phyloP scores from a whole-genome alignment of 2,329 filamentous ascomycete species.

The Bipolaris bicolor region DNA sequence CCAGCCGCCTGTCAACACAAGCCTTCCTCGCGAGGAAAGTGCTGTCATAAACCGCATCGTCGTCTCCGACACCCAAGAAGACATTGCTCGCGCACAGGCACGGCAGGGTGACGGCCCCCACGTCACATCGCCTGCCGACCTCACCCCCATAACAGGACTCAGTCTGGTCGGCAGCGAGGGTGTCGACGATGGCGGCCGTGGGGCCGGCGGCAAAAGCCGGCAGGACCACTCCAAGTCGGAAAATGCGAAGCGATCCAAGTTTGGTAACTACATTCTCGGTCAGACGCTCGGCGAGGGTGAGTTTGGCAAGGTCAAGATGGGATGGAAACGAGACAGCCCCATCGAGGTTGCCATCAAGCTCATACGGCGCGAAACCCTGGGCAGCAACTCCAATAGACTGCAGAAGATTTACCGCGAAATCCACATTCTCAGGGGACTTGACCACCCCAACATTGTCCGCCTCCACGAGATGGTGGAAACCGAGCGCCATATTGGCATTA shows the following conservation, averaged over 20 bases:
- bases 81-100: slow-evolving; percentile 73
- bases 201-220: slow-evolving; percentile 54
- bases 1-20: slow-evolving; percentile 58
- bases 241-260: slow-evolving; percentile 77
- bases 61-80: slow-evolving; percentile 75
- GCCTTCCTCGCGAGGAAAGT: slow-evolving; percentile 75
- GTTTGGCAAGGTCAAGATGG: slow-evolving; percentile 98
- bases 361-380: slow-evolving; percentile 89
- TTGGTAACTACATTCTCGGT: slow-evolving; percentile 93
- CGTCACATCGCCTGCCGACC: slow-evolving; percentile 50
- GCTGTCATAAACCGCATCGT: slow-evolving; percentile 79
- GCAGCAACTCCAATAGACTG: slow-evolving; percentile 83
- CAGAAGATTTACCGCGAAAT: slow-evolving; percentile 99
- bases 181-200: slow-evolving; percentile 55
- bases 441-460: slow-evolving; percentile 95
- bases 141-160: slow-evolving; percentile 56
- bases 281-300: slow-evolving; percentile 97
- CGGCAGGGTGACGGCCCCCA: slow-evolving; percentile 68
- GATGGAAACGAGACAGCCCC: slow-evolving; percentile 95
- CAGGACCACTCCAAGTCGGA: slow-evolving; percentile 63
- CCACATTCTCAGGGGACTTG: slow-evolving; percentile 81
- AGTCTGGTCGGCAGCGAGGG: slow-evolving; percentile 58
- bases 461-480: slow-evolving; percentile 99
- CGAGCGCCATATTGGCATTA: slow-evolving; percentile 95
- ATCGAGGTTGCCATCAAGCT: slow-evolving; percentile 96